phyloP scores from a whole-genome alignment of 1,139 yeast genomes.

The Saccharomyces hybrid region DNA sequence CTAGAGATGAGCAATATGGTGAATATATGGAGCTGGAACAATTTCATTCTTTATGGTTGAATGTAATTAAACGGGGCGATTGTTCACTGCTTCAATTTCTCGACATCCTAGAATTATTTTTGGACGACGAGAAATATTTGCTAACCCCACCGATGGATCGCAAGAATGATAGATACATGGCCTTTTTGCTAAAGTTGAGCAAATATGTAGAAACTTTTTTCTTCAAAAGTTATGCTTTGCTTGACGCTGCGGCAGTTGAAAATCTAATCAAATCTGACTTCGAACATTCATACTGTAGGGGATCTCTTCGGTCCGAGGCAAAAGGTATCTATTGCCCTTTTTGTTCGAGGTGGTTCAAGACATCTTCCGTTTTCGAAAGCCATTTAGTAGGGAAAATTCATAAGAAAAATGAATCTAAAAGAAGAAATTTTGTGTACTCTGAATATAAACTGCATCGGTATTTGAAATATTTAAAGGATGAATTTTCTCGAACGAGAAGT shows the following conservation, averaged over 20 bases:
- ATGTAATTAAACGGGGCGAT: slow-evolving; percentile 33
- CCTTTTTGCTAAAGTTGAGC: slow-evolving; percentile 40
- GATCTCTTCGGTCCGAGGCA: slow-evolving; percentile 11
- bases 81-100: slow-evolving; percentile 48
- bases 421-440: slow-evolving; percentile 10
- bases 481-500: slow-evolving; percentile 41
- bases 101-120: slow-evolving; percentile 34
- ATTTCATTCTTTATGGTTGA: slow-evolving; percentile 46
- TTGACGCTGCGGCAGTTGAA: slow-evolving; percentile 35
- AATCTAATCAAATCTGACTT: slow-evolving; percentile 34
- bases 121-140: slow-evolving; percentile 23
- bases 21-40: slow-evolving; percentile 50
- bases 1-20: slow-evolving; percentile 59
- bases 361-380: slow-evolving; percentile 54
- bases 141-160: slow-evolving; percentile 29
- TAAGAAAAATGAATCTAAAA: slow-evolving; percentile 38
- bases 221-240: slow-evolving; percentile 45
- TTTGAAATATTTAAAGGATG: slow-evolving; percentile 13
- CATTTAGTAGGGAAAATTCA: slow-evolving; percentile 80
- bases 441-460: slow-evolving; percentile 24
- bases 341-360: slow-evolving; percentile 61
- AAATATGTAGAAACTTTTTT: slow-evolving; percentile 44
- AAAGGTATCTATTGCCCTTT: slow-evolving; percentile 50
- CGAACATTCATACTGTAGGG: slow-evolving; percentile 15
- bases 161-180: slow-evolving; percentile 34